A percentile compares a stretch with the other conserved stretches of the same genome.
Evolutionary conservation across 164 flowering plant genomes (phyloP).

Genomic region (Chimonanthus praecox): DNA sequence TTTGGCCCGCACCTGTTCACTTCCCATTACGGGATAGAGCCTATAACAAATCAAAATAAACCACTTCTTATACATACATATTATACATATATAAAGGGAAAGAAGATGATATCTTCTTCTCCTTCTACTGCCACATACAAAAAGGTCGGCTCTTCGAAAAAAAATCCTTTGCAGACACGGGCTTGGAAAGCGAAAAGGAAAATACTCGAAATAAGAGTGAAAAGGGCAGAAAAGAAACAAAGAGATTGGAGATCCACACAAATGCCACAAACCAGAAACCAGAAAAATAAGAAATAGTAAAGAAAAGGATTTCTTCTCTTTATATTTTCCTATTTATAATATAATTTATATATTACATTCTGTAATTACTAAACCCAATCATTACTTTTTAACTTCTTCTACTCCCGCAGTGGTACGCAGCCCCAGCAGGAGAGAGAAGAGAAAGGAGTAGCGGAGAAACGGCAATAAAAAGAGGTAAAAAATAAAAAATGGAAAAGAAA

Average conservation of each 20-base stretch:
- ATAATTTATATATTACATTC: too few species aligned
- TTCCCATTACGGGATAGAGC: constrained; percentile 12
- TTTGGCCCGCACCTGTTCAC: constrained; percentile 12
- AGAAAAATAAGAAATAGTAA: not conserved
- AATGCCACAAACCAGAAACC: not conserved
- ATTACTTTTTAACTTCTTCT: too few species aligned
- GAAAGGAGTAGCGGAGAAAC: too few species aligned
- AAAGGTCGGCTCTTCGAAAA: not conserved
- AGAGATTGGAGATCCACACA: constrained; percentile 7
- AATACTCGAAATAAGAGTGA: too few species aligned
- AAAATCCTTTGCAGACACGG: not conserved
- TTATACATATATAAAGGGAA: not conserved
- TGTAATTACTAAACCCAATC: too few species aligned
- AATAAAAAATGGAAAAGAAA: too few species aligned
- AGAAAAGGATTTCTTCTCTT: not conserved
- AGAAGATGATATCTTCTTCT: not conserved
- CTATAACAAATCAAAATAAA: too few species aligned
- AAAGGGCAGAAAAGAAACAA: not conserved
- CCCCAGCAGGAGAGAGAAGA: too few species aligned
- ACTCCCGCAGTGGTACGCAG: too few species aligned
- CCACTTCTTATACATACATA: not conserved
- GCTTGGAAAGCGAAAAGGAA: too few species aligned
- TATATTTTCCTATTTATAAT: too few species aligned
- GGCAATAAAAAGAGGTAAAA: too few species aligned
- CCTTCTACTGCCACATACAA: not conserved